A percentile compares a stretch with the other conserved stretches of the same genome.
Conservation (phyloP, 192 early-diverging fungal species). For the Coemansia brasiliensis region DNA sequence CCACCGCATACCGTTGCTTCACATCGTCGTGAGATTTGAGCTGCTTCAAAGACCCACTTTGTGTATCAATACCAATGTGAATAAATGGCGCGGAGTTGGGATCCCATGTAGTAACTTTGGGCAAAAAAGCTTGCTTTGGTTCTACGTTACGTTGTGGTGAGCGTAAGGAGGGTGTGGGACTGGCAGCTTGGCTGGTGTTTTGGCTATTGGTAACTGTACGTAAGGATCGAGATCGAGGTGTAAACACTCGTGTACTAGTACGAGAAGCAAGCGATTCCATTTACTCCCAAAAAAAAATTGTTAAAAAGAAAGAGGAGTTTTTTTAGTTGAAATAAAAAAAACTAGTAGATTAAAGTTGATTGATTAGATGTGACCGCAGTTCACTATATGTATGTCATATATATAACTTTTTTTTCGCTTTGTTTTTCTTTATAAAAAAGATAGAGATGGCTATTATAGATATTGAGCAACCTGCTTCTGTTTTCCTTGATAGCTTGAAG, state of each 20-base stretch:
- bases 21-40: too few species aligned
- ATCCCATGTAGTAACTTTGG: slow-evolving; percentile 25
- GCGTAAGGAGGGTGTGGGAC: slow-evolving; percentile 1
- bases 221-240: slow-evolving; percentile 24
- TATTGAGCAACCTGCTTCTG: slow-evolving; percentile 11
- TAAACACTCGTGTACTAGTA: slow-evolving; percentile 16
- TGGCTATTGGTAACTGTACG: not conserved
- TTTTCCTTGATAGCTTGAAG: slow-evolving; percentile 7
- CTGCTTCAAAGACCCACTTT: too few species aligned
- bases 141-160: slow-evolving; percentile 3
- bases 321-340: too few species aligned
- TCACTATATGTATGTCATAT: too few species aligned
- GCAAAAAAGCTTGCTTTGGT: not conserved
- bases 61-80: too few species aligned
- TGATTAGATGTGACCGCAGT: too few species aligned
- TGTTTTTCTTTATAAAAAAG: too few species aligned
- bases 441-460: slow-evolving; percentile 1
- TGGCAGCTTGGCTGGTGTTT: not conserved
- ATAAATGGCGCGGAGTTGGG: not conserved
- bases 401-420: too few species aligned
- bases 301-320: slow-evolving; percentile 2
- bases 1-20: slow-evolving; percentile 20
- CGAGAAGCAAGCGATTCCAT: slow-evolving; percentile 9
- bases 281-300: not conserved
- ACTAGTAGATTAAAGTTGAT: too few species aligned